phyloP scores from a whole-genome alignment of 495 filamentous ascomycete genomes.

The Xylaria intraflava region DNA sequence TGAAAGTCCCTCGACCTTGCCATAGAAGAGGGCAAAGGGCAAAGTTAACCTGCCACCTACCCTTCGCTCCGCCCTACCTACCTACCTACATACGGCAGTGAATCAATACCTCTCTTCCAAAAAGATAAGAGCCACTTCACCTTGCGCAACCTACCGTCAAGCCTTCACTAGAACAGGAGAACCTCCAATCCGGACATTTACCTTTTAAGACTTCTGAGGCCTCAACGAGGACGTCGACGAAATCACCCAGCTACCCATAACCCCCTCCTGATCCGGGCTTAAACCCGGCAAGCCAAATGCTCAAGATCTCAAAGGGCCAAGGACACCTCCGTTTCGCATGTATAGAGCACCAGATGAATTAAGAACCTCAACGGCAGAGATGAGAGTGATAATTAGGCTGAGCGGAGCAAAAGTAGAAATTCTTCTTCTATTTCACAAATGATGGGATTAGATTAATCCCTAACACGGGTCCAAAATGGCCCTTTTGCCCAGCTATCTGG shows the following conservation, averaged over 20 bases:
- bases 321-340: background rate
- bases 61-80: no score
- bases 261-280: background rate
- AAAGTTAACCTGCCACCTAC: no score
- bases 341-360: no score
- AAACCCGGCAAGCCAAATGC: slow-evolving; percentile 1
- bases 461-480: slow-evolving; percentile 4
- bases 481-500: slow-evolving; percentile 5
- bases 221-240: background rate
- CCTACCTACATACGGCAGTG: no score
- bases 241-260: background rate
- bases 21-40: no score
- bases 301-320: background rate
- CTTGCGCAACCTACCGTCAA: background rate
- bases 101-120: no score
- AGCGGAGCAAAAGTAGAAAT: background rate
- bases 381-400: background rate
- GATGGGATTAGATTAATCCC: background rate
- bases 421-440: background rate
- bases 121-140: no score
- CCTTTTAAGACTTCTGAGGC: background rate
- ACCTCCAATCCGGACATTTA: background rate
- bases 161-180: background rate
- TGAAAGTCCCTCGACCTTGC: no score
- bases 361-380: no score